Evolutionary conservation across 176 grass and related monocot species (phyloP).

Genomic region (Areca catechu): DNA sequence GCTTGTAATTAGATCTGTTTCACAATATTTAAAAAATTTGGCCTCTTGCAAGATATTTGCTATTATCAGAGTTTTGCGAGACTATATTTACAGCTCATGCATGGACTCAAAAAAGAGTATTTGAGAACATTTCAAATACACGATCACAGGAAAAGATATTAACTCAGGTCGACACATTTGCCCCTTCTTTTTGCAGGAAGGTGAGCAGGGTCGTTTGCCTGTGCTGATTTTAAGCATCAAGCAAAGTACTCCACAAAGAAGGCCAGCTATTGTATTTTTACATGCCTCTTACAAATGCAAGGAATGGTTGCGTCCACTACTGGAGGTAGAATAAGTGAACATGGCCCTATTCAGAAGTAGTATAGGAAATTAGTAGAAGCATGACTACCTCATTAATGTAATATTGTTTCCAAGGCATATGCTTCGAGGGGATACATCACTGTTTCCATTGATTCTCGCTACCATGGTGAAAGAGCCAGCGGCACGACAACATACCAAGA

Average conservation of each 20-base stretch:
- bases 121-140: too few relatives aligned
- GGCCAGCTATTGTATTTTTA: conserved; percentile 66
- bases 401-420: conserved; percentile 58
- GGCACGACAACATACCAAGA: conserved; percentile 58
- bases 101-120: too few relatives aligned
- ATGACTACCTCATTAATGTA: too few relatives aligned
- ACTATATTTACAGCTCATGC: too few relatives aligned
- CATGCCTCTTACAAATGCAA: conserved; percentile 98
- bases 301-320: conserved; percentile 78
- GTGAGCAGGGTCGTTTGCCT: conserved; percentile 72
- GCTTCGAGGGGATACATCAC: conserved; percentile 76
- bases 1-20: too few relatives aligned
- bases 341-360: too few relatives aligned
- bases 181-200: conserved; percentile 28
- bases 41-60: too few relatives aligned
- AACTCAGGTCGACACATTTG: conserved; percentile 10
- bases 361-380: too few relatives aligned
- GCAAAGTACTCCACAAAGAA: conserved; percentile 40
- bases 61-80: too few relatives aligned
- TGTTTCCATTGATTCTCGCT: conserved; percentile 81
- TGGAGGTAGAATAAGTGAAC: conserved; percentile 47
- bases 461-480: conserved; percentile 81
- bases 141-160: too few relatives aligned
- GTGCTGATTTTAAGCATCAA: conserved; percentile 63
- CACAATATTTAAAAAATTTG: too few relatives aligned